phyloP scores from a whole-genome alignment of 768 basidiomycete genomes.

The Boletus bicolor region DNA sequence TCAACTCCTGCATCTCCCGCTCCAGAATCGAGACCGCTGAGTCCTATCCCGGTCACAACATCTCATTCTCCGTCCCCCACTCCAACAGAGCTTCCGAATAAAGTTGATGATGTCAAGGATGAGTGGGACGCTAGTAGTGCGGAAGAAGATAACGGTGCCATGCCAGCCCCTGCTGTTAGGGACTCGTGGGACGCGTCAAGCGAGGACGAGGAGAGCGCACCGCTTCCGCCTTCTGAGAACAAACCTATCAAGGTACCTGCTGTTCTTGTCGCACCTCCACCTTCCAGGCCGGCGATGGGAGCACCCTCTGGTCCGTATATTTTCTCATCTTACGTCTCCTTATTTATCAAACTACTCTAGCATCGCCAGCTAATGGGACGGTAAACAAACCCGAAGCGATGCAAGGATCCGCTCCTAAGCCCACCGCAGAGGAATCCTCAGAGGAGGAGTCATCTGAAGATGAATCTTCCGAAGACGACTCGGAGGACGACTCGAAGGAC shows the following conservation, averaged over 20 bases:
- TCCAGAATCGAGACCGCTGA: constrained; percentile 52
- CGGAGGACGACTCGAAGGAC: constrained; percentile 48
- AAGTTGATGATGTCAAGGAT: constrained; percentile 39
- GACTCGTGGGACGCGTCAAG: constrained; percentile 73
- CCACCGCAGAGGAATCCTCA: constrained; percentile 27
- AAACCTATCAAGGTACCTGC: constrained; percentile 15
- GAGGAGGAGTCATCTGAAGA: constrained; percentile 39
- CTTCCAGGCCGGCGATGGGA: background rate
- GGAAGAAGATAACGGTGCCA: constrained; percentile 35
- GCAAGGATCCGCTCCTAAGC: constrained; percentile 27
- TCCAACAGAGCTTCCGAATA: constrained; percentile 26
- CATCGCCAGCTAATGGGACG: constrained; percentile 6
- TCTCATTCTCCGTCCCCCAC: constrained; percentile 27
- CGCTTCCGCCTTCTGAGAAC: constrained; percentile 10
- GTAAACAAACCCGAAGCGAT: constrained; percentile 20
- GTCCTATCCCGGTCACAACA: constrained; percentile 28
- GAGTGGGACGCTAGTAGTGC: constrained; percentile 53
- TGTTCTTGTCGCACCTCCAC: background rate
- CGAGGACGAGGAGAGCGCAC: constrained; percentile 45
- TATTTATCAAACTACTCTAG: background rate
- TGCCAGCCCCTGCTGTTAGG: constrained; percentile 37
- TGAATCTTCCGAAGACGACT: constrained; percentile 46
- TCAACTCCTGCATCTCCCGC: constrained; percentile 43
- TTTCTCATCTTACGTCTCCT: background rate
- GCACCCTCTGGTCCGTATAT: constrained; percentile 12